Base-by-base conservation (phyloP, 1,139 yeast species). In the Diutina siamensis region DNA sequence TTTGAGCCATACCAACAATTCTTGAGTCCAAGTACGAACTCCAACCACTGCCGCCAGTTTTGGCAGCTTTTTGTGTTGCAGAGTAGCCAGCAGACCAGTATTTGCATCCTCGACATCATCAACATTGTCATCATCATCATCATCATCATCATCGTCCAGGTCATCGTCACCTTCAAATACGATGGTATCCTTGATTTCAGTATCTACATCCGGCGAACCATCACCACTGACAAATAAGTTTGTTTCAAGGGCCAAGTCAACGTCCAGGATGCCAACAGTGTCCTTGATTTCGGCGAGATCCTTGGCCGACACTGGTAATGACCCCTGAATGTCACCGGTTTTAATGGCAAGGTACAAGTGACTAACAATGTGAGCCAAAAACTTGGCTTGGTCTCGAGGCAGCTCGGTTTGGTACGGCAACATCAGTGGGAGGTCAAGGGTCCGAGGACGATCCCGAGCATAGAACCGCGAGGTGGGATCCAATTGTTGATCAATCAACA, bases 1-100 rank as follows among this genome's bases (percentile, higher is more conserved):
- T 51, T 76, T 76, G 50, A 88, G 63, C 78, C 96, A 84, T 40
- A 84, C 81, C 48, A 80, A 72, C 51, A 92, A 71, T 59, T 88
- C 97, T 48, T 85, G 81, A 0, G 97, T 84, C 96, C 97, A 89
- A 50, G 84, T 86, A 47, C 83, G 74, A 9, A 86, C 82, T 40
- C 82, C 76, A 9, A 84, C 79, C 4, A 84, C 81, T 0, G 92
- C 80, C 1, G 94, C 84, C 0, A 86, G 78, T 52, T 75, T 72
- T 3, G 83, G 79, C 3, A 81, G 71, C 15, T 78, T 72, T 51
- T 79, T 80, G 49, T 80, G 78, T 48, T 76, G 74, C 35, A 32
- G 34, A 15, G 52, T 49, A 4, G 49, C 47, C 18, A 48, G 25
- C 12, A 44, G 44, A 47, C 58, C 33, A 3, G 47, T 22, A 18